Evolutionary conservation across 208 protist genomes (phyloP).

Genomic region (Trypanosoma caninum): DNA sequence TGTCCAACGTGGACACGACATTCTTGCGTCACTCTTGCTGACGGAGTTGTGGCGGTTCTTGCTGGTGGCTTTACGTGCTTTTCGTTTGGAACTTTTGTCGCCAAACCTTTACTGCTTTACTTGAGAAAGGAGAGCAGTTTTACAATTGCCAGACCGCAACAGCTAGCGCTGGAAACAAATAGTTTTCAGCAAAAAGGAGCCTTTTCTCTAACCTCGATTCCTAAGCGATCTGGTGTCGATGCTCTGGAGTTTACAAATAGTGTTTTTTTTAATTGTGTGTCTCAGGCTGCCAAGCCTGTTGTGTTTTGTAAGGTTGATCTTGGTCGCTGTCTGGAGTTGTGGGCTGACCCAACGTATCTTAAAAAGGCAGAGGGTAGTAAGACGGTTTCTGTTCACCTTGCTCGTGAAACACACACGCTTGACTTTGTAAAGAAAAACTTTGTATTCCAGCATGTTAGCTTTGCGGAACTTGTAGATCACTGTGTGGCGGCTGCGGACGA

Average conservation of each 20-base stretch:
- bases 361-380: conserved; percentile 39
- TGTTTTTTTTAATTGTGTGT: conserved; percentile 33
- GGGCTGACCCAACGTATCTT: conserved; percentile 57
- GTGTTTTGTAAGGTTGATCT: conserved; percentile 65
- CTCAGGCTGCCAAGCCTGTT: conserved; percentile 35
- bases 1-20: conserved; percentile 66
- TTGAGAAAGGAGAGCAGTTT: conserved; percentile 24
- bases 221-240: conserved; percentile 35
- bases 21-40: conserved; percentile 43
- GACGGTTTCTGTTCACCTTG: conserved; percentile 79
- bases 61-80: conserved; percentile 89
- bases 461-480: conserved; percentile 72
- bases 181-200: too few species aligned
- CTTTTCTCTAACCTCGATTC: conserved; percentile 21
- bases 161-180: background rate
- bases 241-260: conserved; percentile 33
- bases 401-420: conserved; percentile 42
- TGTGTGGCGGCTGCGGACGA: conserved; percentile 25
- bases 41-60: conserved; percentile 60
- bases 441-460: conserved; percentile 66
- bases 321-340: conserved; percentile 52
- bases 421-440: conserved; percentile 93
- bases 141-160: background rate
- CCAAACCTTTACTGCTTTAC: conserved; percentile 51
- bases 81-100: conserved; percentile 82